Conservation (phyloP, 495 filamentous ascomycete genomes). For the Parathielavia hyrcaniae region DNA sequence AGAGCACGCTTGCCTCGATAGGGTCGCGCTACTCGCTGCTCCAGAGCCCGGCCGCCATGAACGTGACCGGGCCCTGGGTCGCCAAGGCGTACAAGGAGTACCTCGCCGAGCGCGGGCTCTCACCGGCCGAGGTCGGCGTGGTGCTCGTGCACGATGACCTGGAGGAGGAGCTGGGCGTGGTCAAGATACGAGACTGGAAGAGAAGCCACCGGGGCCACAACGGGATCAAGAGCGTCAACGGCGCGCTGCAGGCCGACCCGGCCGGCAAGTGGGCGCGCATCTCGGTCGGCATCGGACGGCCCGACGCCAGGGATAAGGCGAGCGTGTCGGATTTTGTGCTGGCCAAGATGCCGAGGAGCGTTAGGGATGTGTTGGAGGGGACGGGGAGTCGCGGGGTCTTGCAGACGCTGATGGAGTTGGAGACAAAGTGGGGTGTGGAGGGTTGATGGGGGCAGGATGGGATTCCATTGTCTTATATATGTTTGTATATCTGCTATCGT, state of each 20-base stretch:
- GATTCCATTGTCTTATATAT: neutral
- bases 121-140: constrained; percentile 42
- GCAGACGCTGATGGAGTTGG: constrained; percentile 44
- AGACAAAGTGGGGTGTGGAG: constrained; percentile 31
- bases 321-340: constrained; percentile 65
- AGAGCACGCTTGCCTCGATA: constrained; percentile 36
- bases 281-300: constrained; percentile 68
- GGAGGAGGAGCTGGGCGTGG: constrained; percentile 58
- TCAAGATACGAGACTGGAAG: constrained; percentile 52
- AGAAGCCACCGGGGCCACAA: constrained; percentile 70
- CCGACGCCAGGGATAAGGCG: constrained; percentile 48
- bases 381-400: constrained; percentile 47
- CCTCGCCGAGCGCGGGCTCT: constrained; percentile 27
- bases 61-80: constrained; percentile 58
- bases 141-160: constrained; percentile 82
- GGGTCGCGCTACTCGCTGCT: constrained; percentile 55
- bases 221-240: constrained; percentile 63
- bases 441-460: neutral
- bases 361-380: constrained; percentile 47
- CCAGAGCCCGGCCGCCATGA: constrained; percentile 70
- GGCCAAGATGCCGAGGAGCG: constrained; percentile 47
- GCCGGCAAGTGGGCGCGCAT: constrained; percentile 41
- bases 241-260: constrained; percentile 37
- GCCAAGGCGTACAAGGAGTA: constrained; percentile 39
- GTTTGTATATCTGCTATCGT: neutral